phyloP scores from a whole-genome alignment of 2,329 filamentous ascomycete species.

The Alternaria gansuensis region DNA sequence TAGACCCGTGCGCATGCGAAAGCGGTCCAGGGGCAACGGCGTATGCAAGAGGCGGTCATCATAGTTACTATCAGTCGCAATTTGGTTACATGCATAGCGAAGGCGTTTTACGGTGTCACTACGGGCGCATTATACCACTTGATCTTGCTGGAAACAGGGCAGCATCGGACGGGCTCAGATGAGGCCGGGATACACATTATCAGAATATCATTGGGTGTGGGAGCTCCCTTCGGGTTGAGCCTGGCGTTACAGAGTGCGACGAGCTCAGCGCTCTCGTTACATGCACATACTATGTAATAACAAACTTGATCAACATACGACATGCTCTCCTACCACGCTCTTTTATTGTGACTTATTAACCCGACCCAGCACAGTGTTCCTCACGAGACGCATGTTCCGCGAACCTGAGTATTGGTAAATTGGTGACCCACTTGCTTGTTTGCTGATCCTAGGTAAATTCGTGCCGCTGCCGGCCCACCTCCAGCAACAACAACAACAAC shows the following conservation, averaged over 20 bases:
- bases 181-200: constrained; percentile 9
- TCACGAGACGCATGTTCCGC: constrained; percentile 31
- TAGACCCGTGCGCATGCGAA: constrained; percentile 48
- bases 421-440: constrained; percentile 34
- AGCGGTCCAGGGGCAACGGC: constrained; percentile 30
- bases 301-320: constrained; percentile 21
- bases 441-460: constrained; percentile 12
- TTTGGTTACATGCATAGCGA: constrained; percentile 41
- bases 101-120: constrained; percentile 38
- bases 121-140: constrained; percentile 42
- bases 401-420: constrained; percentile 33
- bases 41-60: constrained; percentile 34
- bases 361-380: constrained; percentile 25
- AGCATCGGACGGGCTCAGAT: not conserved
- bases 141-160: constrained; percentile 19
- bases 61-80: constrained; percentile 17
- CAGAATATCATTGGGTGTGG: constrained; percentile 3
- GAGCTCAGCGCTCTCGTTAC: constrained; percentile 22
- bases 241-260: constrained; percentile 34
- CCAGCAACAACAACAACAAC: constrained; percentile 2
- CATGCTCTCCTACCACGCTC: not conserved
- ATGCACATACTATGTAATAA: constrained; percentile 26
- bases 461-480: constrained; percentile 14
- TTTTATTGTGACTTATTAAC: constrained; percentile 11
- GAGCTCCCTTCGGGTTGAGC: constrained; percentile 50